Evolutionary conservation across 2,329 filamentous ascomycete species (phyloP).

Genomic region (Botryosphaeria dothidea): DNA sequence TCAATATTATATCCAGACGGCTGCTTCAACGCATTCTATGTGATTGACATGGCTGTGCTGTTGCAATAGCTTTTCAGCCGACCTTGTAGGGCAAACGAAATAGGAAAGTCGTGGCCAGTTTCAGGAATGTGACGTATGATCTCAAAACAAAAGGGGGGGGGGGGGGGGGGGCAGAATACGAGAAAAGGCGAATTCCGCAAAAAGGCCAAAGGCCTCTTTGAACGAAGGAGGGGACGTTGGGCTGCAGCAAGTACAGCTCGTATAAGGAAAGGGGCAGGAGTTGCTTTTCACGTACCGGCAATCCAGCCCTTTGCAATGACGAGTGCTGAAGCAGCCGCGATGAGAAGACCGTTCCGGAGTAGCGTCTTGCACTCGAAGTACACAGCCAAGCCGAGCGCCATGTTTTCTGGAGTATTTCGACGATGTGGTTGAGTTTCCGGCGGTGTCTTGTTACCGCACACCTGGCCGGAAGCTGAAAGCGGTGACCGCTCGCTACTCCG

Average conservation of each 20-base stretch:
- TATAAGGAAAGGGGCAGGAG: background rate
- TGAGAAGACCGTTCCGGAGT: background rate
- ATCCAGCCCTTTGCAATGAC: conserved; percentile 11
- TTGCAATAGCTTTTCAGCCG: too few relatives aligned
- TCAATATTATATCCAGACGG: too few relatives aligned
- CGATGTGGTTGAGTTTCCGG: background rate
- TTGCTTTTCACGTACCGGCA: background rate
- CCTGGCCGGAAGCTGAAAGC: conserved; percentile 11
- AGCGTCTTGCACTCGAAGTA: conserved; percentile 16
- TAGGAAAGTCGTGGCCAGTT: background rate
- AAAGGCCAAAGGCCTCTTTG: background rate
- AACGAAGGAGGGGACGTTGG: background rate
- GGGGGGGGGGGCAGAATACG: background rate
- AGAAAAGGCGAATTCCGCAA: background rate
- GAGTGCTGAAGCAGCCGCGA: background rate
- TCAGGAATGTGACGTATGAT: background rate
- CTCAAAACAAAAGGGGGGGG: background rate
- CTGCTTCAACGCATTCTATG: too few relatives aligned
- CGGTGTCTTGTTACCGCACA: conserved; percentile 13
- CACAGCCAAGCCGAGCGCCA: conserved; percentile 12
- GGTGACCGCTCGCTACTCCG: conserved; percentile 1
- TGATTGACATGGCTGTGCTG: too few relatives aligned
- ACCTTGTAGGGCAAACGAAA: too few relatives aligned
- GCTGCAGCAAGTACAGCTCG: background rate
- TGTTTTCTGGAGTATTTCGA: background rate